Evolutionary conservation across 2,329 filamentous ascomycete species (phyloP).

Genomic region (Talaromyces sp.): DNA sequence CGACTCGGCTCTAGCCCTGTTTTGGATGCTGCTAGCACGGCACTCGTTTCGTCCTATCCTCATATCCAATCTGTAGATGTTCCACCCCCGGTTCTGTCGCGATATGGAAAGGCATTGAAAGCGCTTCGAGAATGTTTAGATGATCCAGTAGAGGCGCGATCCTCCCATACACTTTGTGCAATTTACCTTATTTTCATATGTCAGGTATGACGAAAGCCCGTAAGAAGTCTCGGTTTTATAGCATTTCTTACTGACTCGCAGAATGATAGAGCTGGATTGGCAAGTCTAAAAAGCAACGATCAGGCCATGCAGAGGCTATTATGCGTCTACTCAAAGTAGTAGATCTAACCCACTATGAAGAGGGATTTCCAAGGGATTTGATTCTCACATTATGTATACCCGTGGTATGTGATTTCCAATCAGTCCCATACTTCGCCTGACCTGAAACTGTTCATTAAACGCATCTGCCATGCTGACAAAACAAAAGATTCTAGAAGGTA

Average conservation of each 20-base stretch:
- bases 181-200: conserved; percentile 34
- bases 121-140: conserved; percentile 27
- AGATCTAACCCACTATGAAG: neutral
- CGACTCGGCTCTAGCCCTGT: conserved; percentile 24
- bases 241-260: neutral
- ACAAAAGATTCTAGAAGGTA: conserved; percentile 25
- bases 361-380: neutral
- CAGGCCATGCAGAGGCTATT: neutral
- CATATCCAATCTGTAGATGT: conserved; percentile 15
- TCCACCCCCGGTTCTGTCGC: conserved; percentile 15
- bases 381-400: neutral
- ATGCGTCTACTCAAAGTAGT: neutral
- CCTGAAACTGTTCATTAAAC: too few species aligned
- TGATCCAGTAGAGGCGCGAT: conserved; percentile 25
- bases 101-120: conserved; percentile 26
- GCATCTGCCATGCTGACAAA: too few species aligned
- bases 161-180: conserved; percentile 31
- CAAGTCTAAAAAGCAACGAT: neutral
- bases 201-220: conserved; percentile 26
- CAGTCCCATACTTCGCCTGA: too few species aligned
- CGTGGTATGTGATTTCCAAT: neutral
- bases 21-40: conserved; percentile 27
- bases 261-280: conserved; percentile 27
- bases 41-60: conserved; percentile 22
- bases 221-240: neutral